phyloP scores from a whole-genome alignment of 2,329 filamentous ascomycete species.

The Xylariales sp. region DNA sequence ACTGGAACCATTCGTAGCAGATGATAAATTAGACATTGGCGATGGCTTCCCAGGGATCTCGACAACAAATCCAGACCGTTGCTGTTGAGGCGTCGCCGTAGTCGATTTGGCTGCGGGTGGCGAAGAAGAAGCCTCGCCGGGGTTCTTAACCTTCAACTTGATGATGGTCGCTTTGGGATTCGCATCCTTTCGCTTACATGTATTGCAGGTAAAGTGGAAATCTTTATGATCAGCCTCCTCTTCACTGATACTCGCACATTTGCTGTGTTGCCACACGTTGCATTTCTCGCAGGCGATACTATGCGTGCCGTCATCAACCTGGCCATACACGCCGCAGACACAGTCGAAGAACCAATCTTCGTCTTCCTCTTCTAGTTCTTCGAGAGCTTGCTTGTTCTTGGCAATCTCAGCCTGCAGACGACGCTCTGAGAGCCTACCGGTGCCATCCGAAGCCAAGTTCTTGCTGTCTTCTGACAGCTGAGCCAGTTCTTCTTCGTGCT shows the following conservation, averaged over 20 bases:
- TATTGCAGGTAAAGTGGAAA: slow-evolving; percentile 80
- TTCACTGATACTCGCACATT: slow-evolving; percentile 77
- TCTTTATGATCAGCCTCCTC: slow-evolving; percentile 76
- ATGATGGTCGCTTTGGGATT: slow-evolving; percentile 54
- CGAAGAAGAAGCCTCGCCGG: slow-evolving; percentile 19
- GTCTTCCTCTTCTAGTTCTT: slow-evolving; percentile 63
- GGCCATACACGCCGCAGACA: slow-evolving; percentile 81
- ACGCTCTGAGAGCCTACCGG: slow-evolving; percentile 68
- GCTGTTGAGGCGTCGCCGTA: slow-evolving; percentile 15
- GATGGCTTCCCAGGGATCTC: slow-evolving; percentile 17
- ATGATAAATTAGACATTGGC: slow-evolving; percentile 12
- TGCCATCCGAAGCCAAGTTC: slow-evolving; percentile 34
- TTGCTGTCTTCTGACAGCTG: slow-evolving; percentile 73
- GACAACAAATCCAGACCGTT: slow-evolving; percentile 13
- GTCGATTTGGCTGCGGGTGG: slow-evolving; percentile 18
- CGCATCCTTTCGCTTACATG: slow-evolving; percentile 65
- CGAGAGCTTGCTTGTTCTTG: slow-evolving; percentile 69
- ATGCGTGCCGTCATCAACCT: slow-evolving; percentile 90
- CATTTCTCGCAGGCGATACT: slow-evolving; percentile 92
- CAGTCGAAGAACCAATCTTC: slow-evolving; percentile 96
- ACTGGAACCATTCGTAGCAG: slow-evolving; percentile 1
- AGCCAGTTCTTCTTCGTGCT: slow-evolving; percentile 78
- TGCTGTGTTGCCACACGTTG: slow-evolving; percentile 95
- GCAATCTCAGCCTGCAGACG: slow-evolving; percentile 79
- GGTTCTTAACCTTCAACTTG: slow-evolving; percentile 46